Percentiles rank a stretch among this genome's conserved stretches.
These are phyloP conservation scores for Rhizodiscina lignyota DNA, from an alignment of 495 filamentous ascomycete genomes.

Conservation along the genomic window DNA sequence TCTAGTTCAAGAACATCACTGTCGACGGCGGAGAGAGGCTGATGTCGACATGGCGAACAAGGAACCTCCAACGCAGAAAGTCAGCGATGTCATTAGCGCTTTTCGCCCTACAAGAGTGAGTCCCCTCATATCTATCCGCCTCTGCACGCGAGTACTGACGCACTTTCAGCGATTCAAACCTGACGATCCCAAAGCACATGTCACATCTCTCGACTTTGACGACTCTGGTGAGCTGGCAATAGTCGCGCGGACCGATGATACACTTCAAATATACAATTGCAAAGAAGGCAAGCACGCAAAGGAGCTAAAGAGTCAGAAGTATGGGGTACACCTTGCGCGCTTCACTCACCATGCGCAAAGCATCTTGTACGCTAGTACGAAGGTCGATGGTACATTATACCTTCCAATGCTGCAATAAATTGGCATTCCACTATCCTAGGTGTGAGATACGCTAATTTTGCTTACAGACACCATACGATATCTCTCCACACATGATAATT, in stretches of 20 bases:
- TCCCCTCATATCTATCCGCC: too few species aligned
- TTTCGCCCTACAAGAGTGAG: constrained; percentile 19
- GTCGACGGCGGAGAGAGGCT: too few species aligned
- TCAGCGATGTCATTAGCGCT: constrained; percentile 19
- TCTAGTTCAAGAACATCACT: too few species aligned
- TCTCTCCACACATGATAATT: constrained; percentile 86
- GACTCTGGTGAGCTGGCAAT: constrained; percentile 82
- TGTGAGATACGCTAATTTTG: too few species aligned
- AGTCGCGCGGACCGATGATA: constrained; percentile 77
- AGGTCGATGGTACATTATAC: constrained; percentile 83
- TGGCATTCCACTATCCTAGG: too few species aligned
- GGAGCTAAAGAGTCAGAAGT: constrained; percentile 76
- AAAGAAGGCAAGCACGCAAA: constrained; percentile 79
- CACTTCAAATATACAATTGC: constrained; percentile 85
- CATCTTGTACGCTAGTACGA: constrained; percentile 90
- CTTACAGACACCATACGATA: constrained; percentile 59
- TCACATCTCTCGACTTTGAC: constrained; percentile 84
- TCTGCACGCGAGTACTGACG: not conserved
- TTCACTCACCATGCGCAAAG: constrained; percentile 80
- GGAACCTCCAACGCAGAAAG: too few species aligned
- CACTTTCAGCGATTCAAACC: constrained; percentile 19
- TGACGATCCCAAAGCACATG: constrained; percentile 31
- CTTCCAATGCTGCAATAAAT: too few species aligned
- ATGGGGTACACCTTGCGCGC: constrained; percentile 80
- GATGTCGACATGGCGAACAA: too few species aligned